Evolutionary conservation across 108 stramenopile genomes (phyloP), one percentile per base, ranked within the genome.

Genomic region (Epithemia pelagica): DNA sequence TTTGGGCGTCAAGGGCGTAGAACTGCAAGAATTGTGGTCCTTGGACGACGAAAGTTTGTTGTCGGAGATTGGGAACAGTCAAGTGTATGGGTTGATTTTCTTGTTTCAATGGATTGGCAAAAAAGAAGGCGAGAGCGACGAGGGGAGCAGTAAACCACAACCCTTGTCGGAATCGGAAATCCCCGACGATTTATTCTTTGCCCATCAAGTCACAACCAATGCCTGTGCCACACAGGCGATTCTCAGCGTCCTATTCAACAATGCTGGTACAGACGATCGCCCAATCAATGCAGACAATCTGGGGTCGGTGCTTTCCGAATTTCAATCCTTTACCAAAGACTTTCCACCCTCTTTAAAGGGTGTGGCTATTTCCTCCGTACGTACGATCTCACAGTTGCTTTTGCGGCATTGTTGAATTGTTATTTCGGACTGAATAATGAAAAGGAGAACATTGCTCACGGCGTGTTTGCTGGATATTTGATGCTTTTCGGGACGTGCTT

Each of bases 171-270:
- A 73, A 60, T 76, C 77, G 18, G 83, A 88, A 52, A 70, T 72
- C 54, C 90, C 90, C 5, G 64, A 70, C 19, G 71, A 61, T 24
- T 66, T 97, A 8, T 96, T 92, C 65, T 97, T 96, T 78, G 92
- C 94, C 2, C 82, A 85, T 64, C 96, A 97, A 77, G 73, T 85
- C 25, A 85, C 90, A 10, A 81, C 76, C 62, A 98, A 98, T 76
- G 97, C 97, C 30, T 96, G 93, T 68, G 93, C 92, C 19, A 98
- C 97, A 2, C 96, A 97, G 71, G 95, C 95, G 10, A 85, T 96
- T 53, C 65, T 96, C 26, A 78, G 78, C 52, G 85, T 94, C 30
- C 56, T 96, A 8, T 46, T 46, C 37, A 46, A 46, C 15, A 46
- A 15, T 15, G 15, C 5, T 46, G 15, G 37, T 15, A 46, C 37